phyloP scores from a whole-genome alignment of 129 eudicot species.

The Dittrichia graveolens region DNA sequence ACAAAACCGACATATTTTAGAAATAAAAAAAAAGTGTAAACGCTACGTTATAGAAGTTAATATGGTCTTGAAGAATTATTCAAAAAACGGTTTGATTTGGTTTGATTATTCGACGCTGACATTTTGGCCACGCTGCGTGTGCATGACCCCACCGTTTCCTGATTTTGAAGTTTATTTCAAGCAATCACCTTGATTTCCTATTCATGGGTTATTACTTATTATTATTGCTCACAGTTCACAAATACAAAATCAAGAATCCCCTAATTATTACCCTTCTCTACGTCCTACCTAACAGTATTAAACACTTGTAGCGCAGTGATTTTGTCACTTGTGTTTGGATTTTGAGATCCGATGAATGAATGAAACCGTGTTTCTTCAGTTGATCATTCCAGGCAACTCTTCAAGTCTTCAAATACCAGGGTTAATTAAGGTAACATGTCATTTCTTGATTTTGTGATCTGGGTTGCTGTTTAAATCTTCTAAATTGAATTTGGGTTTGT shows the following conservation, averaged over 20 bases:
- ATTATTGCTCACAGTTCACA: constrained; percentile 3
- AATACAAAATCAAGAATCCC: constrained; percentile 2
- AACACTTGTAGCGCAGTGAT: constrained; percentile 35
- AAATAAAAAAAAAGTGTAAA: no score
- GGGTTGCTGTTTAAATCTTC: constrained; percentile 3
- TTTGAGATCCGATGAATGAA: constrained; percentile 11
- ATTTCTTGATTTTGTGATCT: constrained; percentile 17
- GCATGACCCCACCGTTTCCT: constrained; percentile 18
- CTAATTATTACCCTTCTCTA: neutral
- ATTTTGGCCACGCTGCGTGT: neutral
- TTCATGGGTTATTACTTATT: neutral
- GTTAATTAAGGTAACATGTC: neutral
- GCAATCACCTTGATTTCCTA: constrained; percentile 19
- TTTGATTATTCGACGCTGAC: constrained; percentile 25
- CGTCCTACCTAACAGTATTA: constrained; percentile 12
- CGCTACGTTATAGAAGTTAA: no score
- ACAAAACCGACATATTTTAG: no score
- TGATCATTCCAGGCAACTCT: constrained; percentile 14
- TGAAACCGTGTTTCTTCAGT: constrained; percentile 37
- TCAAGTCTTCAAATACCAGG: constrained; percentile 24
- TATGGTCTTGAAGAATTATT: neutral
- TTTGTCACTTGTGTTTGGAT: constrained; percentile 26
- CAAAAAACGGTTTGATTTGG: constrained; percentile 22
- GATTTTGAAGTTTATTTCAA: constrained; percentile 14
- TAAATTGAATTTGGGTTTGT: constrained; percentile 17